Evolutionary conservation across 2,329 filamentous ascomycete genomes (phyloP).

Genomic region (Colletotrichum sp.): DNA sequence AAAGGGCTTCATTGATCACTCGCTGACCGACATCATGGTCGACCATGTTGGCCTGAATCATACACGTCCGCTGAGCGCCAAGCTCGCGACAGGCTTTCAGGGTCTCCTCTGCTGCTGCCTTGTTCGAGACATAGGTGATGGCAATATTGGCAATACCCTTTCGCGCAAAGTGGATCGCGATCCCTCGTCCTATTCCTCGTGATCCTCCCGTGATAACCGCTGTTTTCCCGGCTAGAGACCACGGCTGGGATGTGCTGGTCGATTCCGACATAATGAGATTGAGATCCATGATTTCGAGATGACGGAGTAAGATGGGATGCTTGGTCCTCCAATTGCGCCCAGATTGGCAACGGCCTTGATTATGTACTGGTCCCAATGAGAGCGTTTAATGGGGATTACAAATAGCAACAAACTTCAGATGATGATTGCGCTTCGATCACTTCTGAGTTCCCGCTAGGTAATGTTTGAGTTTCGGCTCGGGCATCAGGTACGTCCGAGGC

Average conservation of each 20-base stretch:
- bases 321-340: not conserved
- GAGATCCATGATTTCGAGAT: not conserved
- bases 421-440: not conserved
- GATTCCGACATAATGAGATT: not conserved
- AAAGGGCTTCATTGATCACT: not conserved
- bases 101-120: not conserved
- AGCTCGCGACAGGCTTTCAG: not conserved
- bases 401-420: not conserved
- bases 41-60: not conserved
- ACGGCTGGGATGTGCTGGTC: not conserved
- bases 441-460: not conserved
- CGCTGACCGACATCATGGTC: not conserved
- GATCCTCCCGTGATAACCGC: not conserved
- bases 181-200: not conserved
- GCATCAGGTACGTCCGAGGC: not conserved
- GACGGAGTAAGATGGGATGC: not conserved
- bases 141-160: not conserved
- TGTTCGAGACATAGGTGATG: conserved; percentile 1
- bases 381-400: not conserved
- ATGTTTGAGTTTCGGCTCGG: not conserved
- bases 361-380: not conserved
- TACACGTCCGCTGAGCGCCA: not conserved
- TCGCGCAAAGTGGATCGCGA: not conserved
- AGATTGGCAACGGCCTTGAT: not conserved
- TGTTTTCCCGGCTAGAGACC: not conserved